phyloP scores from a whole-genome alignment of 345 rosid species.

The Firmiana major region DNA sequence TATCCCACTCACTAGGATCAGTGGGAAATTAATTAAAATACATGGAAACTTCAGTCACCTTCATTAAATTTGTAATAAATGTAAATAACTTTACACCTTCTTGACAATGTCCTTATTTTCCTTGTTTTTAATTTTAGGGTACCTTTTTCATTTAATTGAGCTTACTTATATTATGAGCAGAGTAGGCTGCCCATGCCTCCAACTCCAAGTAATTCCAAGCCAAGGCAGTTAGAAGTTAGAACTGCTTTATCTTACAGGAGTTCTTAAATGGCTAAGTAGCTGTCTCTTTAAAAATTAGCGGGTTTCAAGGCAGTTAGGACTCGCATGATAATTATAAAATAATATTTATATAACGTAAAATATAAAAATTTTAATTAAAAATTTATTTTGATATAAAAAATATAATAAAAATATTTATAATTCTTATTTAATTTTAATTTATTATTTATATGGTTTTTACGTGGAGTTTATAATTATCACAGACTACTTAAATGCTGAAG shows the following conservation, averaged over 20 bases:
- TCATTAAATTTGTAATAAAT: slow-evolving; percentile 8
- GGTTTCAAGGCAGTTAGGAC: neutral
- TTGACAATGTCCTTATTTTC: too few species aligned
- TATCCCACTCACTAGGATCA: slow-evolving; percentile 17
- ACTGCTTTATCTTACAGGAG: neutral
- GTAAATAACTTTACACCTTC: neutral
- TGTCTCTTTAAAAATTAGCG: neutral
- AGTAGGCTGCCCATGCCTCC: neutral
- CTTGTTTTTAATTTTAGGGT: neutral
- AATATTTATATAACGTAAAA: too few species aligned
- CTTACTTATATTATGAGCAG: neutral
- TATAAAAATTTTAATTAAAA: too few species aligned
- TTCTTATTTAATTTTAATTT: too few species aligned
- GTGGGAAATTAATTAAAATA: neutral
- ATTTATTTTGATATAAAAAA: too few species aligned
- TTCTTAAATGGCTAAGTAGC: neutral
- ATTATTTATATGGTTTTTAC: too few species aligned
- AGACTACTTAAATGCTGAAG: neutral
- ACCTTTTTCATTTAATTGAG: neutral
- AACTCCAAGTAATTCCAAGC: neutral
- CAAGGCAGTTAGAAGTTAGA: neutral
- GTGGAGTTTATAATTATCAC: too few species aligned
- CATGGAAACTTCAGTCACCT: neutral
- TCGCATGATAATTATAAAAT: neutral
- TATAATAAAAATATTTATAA: too few species aligned